Conservation (phyloP, 2,329 filamentous ascomycete species). For the Helicocarpus griseus region DNA sequence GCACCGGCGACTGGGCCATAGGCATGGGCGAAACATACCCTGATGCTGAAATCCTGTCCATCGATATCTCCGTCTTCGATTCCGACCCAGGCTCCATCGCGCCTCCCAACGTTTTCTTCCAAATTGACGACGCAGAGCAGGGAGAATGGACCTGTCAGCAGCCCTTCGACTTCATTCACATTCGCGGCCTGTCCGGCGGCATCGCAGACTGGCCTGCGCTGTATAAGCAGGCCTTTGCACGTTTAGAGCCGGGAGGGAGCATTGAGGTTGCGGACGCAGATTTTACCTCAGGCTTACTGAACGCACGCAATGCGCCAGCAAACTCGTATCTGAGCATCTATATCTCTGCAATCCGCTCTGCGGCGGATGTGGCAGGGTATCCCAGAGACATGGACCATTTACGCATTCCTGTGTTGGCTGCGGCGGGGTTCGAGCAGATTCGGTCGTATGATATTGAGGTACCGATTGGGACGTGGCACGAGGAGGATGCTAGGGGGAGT, state of each 20-base stretch:
- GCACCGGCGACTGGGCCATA: conserved; percentile 42
- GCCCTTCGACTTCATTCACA: conserved; percentile 41
- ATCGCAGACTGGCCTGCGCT: conserved; percentile 39
- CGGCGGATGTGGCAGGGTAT: conserved; percentile 31
- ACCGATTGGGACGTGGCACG: conserved; percentile 28
- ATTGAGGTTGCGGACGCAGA: conserved; percentile 39
- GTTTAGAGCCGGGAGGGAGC: conserved; percentile 37
- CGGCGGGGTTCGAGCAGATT: conserved; percentile 37
- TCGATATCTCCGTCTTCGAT: conserved; percentile 35
- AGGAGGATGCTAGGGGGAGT: conserved; percentile 22
- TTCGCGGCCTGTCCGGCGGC: conserved; percentile 39
- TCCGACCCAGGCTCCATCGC: conserved; percentile 25
- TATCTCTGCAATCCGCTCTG: conserved; percentile 25
- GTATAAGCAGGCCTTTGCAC: conserved; percentile 37
- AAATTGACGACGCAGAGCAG: conserved; percentile 39
- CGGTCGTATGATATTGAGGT: conserved; percentile 28
- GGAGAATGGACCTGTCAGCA: conserved; percentile 40
- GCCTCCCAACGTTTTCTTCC: conserved; percentile 37
- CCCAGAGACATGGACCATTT: conserved; percentile 37
- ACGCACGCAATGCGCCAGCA: conserved; percentile 13
- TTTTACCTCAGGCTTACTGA: conserved; percentile 19
- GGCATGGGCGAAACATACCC: conserved; percentile 37
- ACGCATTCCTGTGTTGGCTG: conserved; percentile 27
- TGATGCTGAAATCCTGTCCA: conserved; percentile 38
- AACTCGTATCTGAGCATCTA: conserved; percentile 27